These are phyloP conservation scores for Claviceps citrina DNA, from an alignment of 2,329 filamentous ascomycete genomes.

Conservation along the genomic window DNA sequence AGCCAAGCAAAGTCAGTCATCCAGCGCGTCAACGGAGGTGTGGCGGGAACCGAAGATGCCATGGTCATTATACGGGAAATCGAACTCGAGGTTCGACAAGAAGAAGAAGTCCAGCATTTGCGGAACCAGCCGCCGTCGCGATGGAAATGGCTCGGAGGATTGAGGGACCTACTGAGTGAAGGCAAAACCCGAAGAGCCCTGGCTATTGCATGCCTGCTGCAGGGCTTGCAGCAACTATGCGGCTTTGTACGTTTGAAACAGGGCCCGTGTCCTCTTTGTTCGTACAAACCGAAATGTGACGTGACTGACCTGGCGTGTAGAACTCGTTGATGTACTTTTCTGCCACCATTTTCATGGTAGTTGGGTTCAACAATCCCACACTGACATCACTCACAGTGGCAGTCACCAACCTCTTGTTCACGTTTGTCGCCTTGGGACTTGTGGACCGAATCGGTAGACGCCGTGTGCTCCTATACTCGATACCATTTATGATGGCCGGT, in stretches of 20 bases:
- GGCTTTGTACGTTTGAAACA: slow-evolving; percentile 49
- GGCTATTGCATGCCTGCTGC: slow-evolving; percentile 71
- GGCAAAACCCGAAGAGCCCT: slow-evolving; percentile 59
- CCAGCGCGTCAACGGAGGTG: slow-evolving; percentile 43
- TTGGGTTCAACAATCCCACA: slow-evolving; percentile 66
- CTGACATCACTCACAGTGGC: slow-evolving; percentile 69
- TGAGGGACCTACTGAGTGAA: slow-evolving; percentile 39
- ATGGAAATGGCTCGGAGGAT: slow-evolving; percentile 28
- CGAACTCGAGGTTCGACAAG: slow-evolving; percentile 58
- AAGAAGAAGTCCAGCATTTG: slow-evolving; percentile 35
- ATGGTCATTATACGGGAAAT: slow-evolving; percentile 52
- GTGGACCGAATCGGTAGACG: slow-evolving; percentile 71
- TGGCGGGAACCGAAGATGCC: slow-evolving; percentile 30
- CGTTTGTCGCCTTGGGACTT: slow-evolving; percentile 54
- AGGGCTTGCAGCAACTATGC: slow-evolving; percentile 76
- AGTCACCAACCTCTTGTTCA: slow-evolving; percentile 69
- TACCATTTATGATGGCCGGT: slow-evolving; percentile 69
- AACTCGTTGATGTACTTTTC: slow-evolving; percentile 91
- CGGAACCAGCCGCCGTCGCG: slow-evolving; percentile 15
- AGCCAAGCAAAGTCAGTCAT: slow-evolving; percentile 51
- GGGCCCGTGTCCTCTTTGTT: no score
- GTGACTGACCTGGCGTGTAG: slow-evolving; percentile 18
- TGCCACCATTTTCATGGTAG: slow-evolving; percentile 61
- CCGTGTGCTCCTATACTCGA: slow-evolving; percentile 63
- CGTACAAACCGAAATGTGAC: background rate